Base-by-base conservation (phyloP, 495 filamentous ascomycete genomes). In the Trichoderma reesei region DNA sequence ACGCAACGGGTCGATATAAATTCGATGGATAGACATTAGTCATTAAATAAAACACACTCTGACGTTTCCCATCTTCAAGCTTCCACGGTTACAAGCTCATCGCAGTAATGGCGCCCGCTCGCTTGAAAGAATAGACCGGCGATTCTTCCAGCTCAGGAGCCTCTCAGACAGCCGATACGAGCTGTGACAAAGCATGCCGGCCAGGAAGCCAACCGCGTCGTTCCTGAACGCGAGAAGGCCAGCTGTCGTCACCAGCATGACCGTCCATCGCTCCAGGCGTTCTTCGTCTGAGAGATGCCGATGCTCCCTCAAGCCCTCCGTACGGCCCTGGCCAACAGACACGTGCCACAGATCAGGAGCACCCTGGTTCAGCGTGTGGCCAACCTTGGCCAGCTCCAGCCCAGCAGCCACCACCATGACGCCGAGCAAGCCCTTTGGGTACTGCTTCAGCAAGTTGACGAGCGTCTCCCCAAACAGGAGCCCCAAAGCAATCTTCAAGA, bases 381-480 rank as follows among this genome's bases (percentile, higher is more conserved):
- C 93, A 0, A 92, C 92, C 67, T 88, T 88, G 20, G 85, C 85
- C 18, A 98, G 76, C 72, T 98, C 93, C 66, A 96, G 72, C 0
- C 92, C 93, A 1, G 92, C 90, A 0, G 90, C 92, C 39, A 95
- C 76, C 8, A 98, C 90, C 87, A 98, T 90, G 10, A 96, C 81
- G 0, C 91, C 91, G 3, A 98, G 74, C 3, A 96, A 71, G 3
- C 81, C 82, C 46, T 80, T 81, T 0, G 93, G 92, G 69, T 96
- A 95, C 6, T 76, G 76, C 33, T 78, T 73, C 13, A 98, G 74
- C 33, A 92, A 67, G n/a, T 75, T 76, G 7, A 93, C 73, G 44
- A 96, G 75, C 3, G 82, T 80, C 59, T 88, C 83, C 0, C 90
- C 88, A 54, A 88, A 89, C 9, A 90, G 67, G 2, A 96, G 51